Evolutionary conservation across 495 filamentous ascomycete species (phyloP), one percentile per base, ranked within the genome.

Genomic region (Chaetomium fimeti): DNA sequence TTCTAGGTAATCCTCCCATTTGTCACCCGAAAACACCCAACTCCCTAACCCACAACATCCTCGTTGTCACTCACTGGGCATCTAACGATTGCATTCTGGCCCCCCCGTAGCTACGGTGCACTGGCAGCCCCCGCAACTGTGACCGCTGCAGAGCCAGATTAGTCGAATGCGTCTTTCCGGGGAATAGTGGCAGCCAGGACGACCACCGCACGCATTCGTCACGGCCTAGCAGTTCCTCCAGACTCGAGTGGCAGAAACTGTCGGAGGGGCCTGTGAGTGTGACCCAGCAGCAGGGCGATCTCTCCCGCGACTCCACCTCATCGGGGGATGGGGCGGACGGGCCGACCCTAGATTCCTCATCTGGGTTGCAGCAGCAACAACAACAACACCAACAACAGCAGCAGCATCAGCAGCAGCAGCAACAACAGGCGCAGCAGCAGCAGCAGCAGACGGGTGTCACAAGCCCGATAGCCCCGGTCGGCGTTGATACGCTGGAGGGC

Each of bases 41-140:
- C 15, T 16, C 47, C 43, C 43, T 2, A 36, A 36, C 32, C 32
- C 32, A 36, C 32, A 36, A 36, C 32, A 36, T 36, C 32, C 32
- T 36, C 32, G 32, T 5, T 9, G 32, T 36, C 32, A 36, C 32
- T 36, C 32, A 36, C 32, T 36, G 16, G 43, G 16, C 43, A 47
- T 18, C 43, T 47, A 47, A 47, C 43, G 43, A 20, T 47, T n/a
- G 4, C 43, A 60, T 18, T 40, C 12, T 9, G 32, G 52, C 20
- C 11, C 20, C 11, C 28, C 16, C 53, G 28, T 40, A 65, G 63
- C 63, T 65, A 25, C 63, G 63, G 36, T 65, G 63, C 56, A 60
- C 63, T 47, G 63, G 63, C 28, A 45, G 63, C n/a, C 49, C 57
- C 24, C 27, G 28, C 45, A 54, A 32, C 13, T 65, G 63, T 42